Evolutionary conservation across 2,329 filamentous ascomycete species (phyloP).

Genomic region (Aspergillus sp.): DNA sequence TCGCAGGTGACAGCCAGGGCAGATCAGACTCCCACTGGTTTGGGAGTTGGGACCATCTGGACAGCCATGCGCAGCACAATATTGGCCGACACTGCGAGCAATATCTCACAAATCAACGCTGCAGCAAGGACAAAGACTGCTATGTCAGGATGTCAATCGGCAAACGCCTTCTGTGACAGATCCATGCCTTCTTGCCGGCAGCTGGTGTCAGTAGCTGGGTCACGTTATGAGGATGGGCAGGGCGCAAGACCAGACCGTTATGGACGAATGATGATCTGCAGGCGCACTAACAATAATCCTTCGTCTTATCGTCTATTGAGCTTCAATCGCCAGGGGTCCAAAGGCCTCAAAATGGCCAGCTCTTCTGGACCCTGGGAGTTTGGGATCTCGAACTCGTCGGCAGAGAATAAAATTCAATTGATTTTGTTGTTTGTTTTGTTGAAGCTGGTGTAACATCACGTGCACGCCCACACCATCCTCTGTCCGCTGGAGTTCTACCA

Average conservation of each 20-base stretch:
- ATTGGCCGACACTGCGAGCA: not conserved
- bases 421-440: no score
- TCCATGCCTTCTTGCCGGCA: not conserved
- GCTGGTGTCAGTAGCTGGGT: not conserved
- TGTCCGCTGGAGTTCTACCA: not conserved
- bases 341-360: not conserved
- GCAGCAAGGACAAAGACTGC: not conserved
- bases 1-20: not conserved
- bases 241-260: not conserved
- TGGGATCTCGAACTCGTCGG: not conserved
- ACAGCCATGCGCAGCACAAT: slow-evolving; percentile 6
- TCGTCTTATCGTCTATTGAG: not conserved
- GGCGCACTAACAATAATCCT: slow-evolving; percentile 2
- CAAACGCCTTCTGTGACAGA: not conserved
- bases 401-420: not conserved
- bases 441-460: not conserved
- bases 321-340: not conserved
- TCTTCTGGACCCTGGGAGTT: not conserved
- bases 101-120: slow-evolving; percentile 4
- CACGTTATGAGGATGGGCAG: not conserved
- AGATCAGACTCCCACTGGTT: slow-evolving; percentile 3
- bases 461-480: not conserved
- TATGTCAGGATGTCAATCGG: not conserved
- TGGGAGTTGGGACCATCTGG: slow-evolving; percentile 1
- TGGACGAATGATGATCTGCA: slow-evolving; percentile 8